Base-by-base conservation (phyloP, 768 basidiomycete species). In the Steccherinum ochraceum region DNA sequence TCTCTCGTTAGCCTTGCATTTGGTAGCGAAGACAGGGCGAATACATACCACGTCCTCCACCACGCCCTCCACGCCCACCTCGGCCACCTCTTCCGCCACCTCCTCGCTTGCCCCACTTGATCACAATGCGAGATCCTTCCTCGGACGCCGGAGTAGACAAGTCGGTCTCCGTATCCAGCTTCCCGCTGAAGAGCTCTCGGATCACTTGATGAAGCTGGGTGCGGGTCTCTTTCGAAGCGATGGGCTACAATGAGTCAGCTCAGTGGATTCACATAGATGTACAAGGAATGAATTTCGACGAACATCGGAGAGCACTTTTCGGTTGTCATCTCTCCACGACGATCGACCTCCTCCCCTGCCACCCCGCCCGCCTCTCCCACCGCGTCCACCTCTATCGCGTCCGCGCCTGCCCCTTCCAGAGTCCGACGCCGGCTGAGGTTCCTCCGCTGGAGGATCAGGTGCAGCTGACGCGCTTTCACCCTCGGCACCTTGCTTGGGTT, bases 91-190 rank as follows among this genome's bases (percentile, higher is more conserved):
- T 72, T 2, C 79, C 71, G 23, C 77, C 71, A 39, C 72, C 67
- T 0, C 78, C 77, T 50, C 69, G 64, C 54, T 69, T 76, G 19
- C 77, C 74, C 89, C 90, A 97, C 61, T 82, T 89, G 55, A 97
- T 84, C 16, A 77, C 74, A 55, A 96, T 84, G 26, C 83, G 74
- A 26, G 83, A 80, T n/a, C 89, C 89, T 44, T 82, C 82, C 24
- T 84, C 87, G 12, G 71, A 66, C 35, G 74, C 66, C 35, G 72
- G 62, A 12, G 65, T 55, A 40, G 73, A 72, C 18, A 70, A 67
- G 56, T 88, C 86, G 1, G 89, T 87, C 62, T 91, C 86, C 24
- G 83, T 89, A 48, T 94, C 88, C 47, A 98, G 76, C 59, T 88
- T 89, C 24, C 92, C 91, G 2, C 65, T 72, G 65, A 98, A 97